Base-by-base conservation (phyloP, 768 basidiomycete genomes). In the Suillus subaureus region DNA sequence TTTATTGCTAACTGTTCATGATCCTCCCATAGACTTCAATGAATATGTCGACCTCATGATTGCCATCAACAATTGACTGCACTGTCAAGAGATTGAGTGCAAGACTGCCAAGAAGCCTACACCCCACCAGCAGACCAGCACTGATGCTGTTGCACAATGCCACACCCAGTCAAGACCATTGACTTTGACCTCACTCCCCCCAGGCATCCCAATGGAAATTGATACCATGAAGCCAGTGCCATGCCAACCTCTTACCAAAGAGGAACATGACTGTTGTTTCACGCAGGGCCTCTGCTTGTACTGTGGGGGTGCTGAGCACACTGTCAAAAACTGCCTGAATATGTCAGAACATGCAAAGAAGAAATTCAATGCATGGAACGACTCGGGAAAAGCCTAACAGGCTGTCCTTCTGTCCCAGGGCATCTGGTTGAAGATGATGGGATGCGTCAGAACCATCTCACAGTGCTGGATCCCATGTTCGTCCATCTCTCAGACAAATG, bases 241-340 rank as follows among this genome's bases (percentile, higher is more conserved):
- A 0, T 71, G 71, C 35, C 74, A 75, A 15, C 74, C 68, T 8
- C 70, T 81, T 58, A 73, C 77, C 0, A 37, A 66, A 4, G 72
- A 69, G 3, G 78, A 79, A 67, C 52, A 64, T 0, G 67, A 75
- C 23, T 67, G 66, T n/a, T 73, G 72, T 37, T 40, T 60, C 21
- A 67, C 70, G 12, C 52, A 75, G 1, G 68, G 70, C 23, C 72
- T 82, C 3, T 82, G 80, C 68, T 61, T 75, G 23, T 81, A 80
- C 62, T 82, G 80, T 57, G 76, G 78, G 5, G 60, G 70, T 52
- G 70, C 73, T 21, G 68, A 72, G 15, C 80, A 81, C 64, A 51
- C 58, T 2, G 71, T 71, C 39, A 43, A 68, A 3, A 68, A 73
- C 47, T 81, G 80, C 69, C 71, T 64, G 11, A 73, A 71, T 61